Conservation (phyloP, 2,329 filamentous ascomycete genomes). For the Aschersonia sp. region DNA sequence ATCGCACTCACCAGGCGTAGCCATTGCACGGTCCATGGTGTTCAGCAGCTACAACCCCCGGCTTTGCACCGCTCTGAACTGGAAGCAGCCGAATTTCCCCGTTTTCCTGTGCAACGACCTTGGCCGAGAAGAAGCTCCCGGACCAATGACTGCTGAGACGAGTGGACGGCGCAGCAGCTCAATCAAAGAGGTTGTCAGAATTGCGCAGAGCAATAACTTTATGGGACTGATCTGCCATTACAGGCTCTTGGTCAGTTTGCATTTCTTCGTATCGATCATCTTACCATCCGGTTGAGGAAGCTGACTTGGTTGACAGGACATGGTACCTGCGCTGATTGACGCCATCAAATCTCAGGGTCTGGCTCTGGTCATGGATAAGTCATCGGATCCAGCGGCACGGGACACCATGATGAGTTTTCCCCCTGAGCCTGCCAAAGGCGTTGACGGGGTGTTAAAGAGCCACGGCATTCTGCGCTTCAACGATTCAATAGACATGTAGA, state of each 20-base stretch:
- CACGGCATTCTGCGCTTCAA: conserved; percentile 88
- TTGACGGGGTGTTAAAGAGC: conserved; percentile 74
- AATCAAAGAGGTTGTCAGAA: conserved; percentile 87
- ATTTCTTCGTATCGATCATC: neutral
- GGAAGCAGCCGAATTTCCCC: conserved; percentile 98
- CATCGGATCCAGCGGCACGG: conserved; percentile 35
- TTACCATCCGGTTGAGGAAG: too few relatives aligned
- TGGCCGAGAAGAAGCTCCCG: conserved; percentile 41
- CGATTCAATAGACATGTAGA: conserved; percentile 67
- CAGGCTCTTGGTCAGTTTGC: conserved; percentile 59
- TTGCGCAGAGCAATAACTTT: conserved; percentile 91
- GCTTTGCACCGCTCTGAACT: conserved; percentile 88
- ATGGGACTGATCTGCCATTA: conserved; percentile 94
- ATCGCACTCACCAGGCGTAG: conserved; percentile 52
- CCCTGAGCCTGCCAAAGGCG: conserved; percentile 56
- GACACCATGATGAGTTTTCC: conserved; percentile 33
- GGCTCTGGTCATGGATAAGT: conserved; percentile 81
- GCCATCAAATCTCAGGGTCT: conserved; percentile 91
- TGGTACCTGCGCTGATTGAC: conserved; percentile 82
- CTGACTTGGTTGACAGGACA: conserved; percentile 44
- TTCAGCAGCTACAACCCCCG: conserved; percentile 88
- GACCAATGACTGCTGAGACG: conserved; percentile 24
- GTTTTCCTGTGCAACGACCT: conserved; percentile 92
- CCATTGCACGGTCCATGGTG: conserved; percentile 73
- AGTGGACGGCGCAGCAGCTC: conserved; percentile 66